These are phyloP conservation scores for Kwoniella shivajii DNA, from an alignment of 1,284 basidiomycete genomes.

Conservation along the genomic window DNA sequence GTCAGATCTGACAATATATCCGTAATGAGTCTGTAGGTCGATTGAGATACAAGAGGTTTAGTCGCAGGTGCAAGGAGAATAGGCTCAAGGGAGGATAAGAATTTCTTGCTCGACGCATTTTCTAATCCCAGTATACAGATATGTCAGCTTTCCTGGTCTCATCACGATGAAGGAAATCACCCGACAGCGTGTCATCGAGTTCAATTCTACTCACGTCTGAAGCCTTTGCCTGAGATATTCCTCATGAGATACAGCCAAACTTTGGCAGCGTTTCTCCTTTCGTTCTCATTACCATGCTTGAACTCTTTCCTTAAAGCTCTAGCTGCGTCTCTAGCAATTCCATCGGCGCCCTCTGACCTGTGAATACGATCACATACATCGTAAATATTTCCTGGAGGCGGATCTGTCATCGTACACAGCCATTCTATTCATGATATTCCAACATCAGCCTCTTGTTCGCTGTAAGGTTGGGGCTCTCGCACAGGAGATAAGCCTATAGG, in stretches of 20 bases:
- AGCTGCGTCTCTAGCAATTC: constrained; percentile 48
- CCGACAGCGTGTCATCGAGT: too few relatives aligned
- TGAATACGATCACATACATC: constrained; percentile 51
- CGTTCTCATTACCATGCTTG: constrained; percentile 46
- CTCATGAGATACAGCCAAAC: constrained; percentile 52
- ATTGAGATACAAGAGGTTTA: constrained; percentile 31
- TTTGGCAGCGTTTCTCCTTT: constrained; percentile 44
- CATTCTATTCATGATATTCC: neutral
- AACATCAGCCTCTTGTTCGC: too few relatives aligned
- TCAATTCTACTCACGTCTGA: constrained; percentile 36
- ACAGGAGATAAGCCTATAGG: too few relatives aligned
- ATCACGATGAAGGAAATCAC: too few relatives aligned
- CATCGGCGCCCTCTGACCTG: constrained; percentile 40
- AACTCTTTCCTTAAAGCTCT: constrained; percentile 50
- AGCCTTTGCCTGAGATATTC: constrained; percentile 38
- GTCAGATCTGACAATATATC: constrained; percentile 47
- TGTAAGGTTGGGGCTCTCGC: too few relatives aligned
- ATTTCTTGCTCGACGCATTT: constrained; percentile 47
- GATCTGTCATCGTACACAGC: constrained; percentile 36
- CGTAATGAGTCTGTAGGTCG: constrained; percentile 29
- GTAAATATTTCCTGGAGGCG: constrained; percentile 39
- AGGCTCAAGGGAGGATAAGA: constrained; percentile 40
- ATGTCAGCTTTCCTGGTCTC: too few relatives aligned
- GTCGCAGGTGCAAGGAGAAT: constrained; percentile 30
- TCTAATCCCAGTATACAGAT: too few relatives aligned